Evolutionary conservation across 1,139 yeast genomes (phyloP).

Genomic region (Cylindricascospora bacillispora): DNA sequence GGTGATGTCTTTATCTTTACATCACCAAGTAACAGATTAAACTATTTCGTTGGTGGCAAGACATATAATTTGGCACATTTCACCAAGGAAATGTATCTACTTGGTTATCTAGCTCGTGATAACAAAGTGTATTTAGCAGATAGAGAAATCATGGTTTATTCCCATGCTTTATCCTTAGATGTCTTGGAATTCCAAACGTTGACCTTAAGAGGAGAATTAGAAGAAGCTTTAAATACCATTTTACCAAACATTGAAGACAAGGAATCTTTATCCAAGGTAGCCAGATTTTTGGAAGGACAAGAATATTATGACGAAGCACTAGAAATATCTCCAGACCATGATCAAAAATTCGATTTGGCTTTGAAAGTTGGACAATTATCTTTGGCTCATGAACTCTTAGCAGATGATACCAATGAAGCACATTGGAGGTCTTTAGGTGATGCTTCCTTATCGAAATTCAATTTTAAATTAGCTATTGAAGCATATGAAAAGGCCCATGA

Average conservation of each 20-base stretch:
- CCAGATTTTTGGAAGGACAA: conserved; percentile 89
- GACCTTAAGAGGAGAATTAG: conserved; percentile 86
- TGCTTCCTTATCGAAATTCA: conserved; percentile 65
- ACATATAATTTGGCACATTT: conserved; percentile 87
- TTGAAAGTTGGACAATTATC: conserved; percentile 52
- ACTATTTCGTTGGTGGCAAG: conserved; percentile 91
- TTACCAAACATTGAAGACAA: conserved; percentile 50
- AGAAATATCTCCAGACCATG: conserved; percentile 68
- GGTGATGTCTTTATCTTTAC: conserved; percentile 95
- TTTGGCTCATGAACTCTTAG: conserved; percentile 64
- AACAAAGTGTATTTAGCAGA: conserved; percentile 83
- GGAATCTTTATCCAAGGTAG: conserved; percentile 66
- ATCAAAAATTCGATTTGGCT: conserved; percentile 78
- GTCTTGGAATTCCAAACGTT: conserved; percentile 92
- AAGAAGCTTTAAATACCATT: conserved; percentile 52
- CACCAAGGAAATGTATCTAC: conserved; percentile 73
- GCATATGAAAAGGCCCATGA: conserved; percentile 75
- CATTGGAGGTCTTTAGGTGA: conserved; percentile 95
- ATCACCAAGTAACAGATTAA: conserved; percentile 72
- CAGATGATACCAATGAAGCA: conserved; percentile 39
- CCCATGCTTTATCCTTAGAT: conserved; percentile 71
- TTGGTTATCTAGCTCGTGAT: conserved; percentile 86
- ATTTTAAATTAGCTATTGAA: conserved; percentile 67
- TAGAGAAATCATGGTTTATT: conserved; percentile 71
- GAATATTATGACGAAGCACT: conserved; percentile 76